phyloP scores from a whole-genome alignment of 2,329 filamentous ascomycete species.

The Cyphellophora attinorum region DNA sequence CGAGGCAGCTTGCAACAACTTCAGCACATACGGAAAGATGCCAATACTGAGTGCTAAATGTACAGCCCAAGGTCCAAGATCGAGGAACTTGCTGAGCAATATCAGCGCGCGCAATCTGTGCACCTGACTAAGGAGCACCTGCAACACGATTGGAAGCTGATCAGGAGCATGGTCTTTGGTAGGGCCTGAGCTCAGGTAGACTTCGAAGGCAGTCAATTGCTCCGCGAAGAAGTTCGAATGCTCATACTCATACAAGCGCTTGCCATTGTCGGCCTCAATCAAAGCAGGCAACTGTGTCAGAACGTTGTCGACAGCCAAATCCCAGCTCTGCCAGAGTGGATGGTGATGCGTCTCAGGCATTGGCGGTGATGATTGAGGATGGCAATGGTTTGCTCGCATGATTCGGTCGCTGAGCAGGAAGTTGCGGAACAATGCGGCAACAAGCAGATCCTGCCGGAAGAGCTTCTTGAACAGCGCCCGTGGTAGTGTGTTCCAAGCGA shows the following conservation, averaged over 20 bases:
- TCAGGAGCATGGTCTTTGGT: slow-evolving; percentile 81
- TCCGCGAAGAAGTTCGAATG: slow-evolving; percentile 96
- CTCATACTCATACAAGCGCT: slow-evolving; percentile 77
- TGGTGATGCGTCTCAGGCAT: slow-evolving; percentile 94
- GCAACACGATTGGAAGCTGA: slow-evolving; percentile 89
- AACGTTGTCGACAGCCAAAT: slow-evolving; percentile 91
- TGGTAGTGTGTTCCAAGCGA: slow-evolving; percentile 92
- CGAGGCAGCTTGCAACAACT: slow-evolving; percentile 88
- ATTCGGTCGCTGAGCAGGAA: slow-evolving; percentile 90
- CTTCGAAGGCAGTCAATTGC: slow-evolving; percentile 92
- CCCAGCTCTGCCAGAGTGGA: slow-evolving; percentile 94
- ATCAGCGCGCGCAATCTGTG: slow-evolving; percentile 87
- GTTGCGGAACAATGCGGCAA: slow-evolving; percentile 93
- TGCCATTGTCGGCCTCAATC: slow-evolving; percentile 63
- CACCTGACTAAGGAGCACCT: slow-evolving; percentile 91
- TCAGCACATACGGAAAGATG: slow-evolving; percentile 98
- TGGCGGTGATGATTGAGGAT: slow-evolving; percentile 81
- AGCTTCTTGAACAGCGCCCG: slow-evolving; percentile 90
- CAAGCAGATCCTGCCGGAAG: slow-evolving; percentile 95
- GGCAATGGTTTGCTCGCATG: slow-evolving; percentile 93
- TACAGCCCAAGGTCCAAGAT: slow-evolving; percentile 96
- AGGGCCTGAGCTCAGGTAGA: slow-evolving; percentile 78
- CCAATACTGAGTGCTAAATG: slow-evolving; percentile 94
- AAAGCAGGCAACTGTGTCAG: slow-evolving; percentile 79
- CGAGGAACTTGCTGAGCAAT: slow-evolving; percentile 82